Percentiles rank a stretch among this genome's conserved stretches.
Conservation (phyloP, 1,284 basidiomycete genomes). For the Ustilago crameri region DNA sequence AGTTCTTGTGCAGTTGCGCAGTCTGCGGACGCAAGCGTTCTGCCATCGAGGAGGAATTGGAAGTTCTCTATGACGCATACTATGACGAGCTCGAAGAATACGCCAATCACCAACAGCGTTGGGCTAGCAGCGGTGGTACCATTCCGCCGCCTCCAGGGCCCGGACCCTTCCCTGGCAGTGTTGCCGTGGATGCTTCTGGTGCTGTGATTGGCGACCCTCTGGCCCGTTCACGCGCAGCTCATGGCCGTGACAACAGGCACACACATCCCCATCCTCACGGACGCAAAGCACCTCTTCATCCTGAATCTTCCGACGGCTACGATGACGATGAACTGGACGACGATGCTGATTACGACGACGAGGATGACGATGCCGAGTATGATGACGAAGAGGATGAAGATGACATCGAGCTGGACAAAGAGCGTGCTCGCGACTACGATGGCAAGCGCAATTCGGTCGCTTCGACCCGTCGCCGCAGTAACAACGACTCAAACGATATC, state of each 20-base stretch:
- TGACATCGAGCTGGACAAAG: constrained; percentile 61
- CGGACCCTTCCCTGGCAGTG: constrained; percentile 96
- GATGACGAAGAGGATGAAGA: constrained; percentile 63
- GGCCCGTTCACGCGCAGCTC: constrained; percentile 24
- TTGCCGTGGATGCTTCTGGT: constrained; percentile 87
- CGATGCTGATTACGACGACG: constrained; percentile 74
- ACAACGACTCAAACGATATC: constrained; percentile 72
- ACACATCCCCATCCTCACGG: constrained; percentile 43
- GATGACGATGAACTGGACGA: constrained; percentile 63
- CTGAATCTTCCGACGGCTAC: constrained; percentile 52
- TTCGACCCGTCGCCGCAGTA: constrained; percentile 31
- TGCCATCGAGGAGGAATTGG: constrained; percentile 98
- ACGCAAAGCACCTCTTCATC: constrained; percentile 38
- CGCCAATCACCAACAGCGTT: constrained; percentile 94
- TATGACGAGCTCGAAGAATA: constrained; percentile 99
- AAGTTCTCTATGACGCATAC: constrained; percentile 99
- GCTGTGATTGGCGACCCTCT: constrained; percentile 78
- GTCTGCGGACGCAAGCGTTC: constrained; percentile 96
- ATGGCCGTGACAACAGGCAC: constrained; percentile 43
- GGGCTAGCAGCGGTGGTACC: constrained; percentile 83
- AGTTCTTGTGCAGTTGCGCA: constrained; percentile 92
- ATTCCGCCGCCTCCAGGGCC: constrained; percentile 91
- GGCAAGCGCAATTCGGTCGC: constrained; percentile 42
- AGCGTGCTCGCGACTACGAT: constrained; percentile 61
- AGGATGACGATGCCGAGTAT: constrained; percentile 68